Evolutionary conservation across 2,329 filamentous ascomycete genomes (phyloP), one percentile per base, ranked within the genome.

Genomic region (Fonsecaea multimorphosa): DNA sequence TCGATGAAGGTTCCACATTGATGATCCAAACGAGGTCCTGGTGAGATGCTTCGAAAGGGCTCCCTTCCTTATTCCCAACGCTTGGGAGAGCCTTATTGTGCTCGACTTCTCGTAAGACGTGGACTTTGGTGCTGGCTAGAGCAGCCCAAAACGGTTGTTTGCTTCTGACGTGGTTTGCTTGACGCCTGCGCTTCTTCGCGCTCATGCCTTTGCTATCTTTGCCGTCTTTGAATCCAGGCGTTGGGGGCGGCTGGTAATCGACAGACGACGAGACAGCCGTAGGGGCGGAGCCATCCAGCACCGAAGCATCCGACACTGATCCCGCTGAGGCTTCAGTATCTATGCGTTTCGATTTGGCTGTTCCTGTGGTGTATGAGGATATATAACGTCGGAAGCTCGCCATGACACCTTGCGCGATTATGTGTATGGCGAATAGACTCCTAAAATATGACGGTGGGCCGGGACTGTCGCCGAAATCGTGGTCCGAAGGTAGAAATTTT

Each of bases 121-220:
- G 94, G 76, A 97, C 93, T 84, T 97, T 97, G 75, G 93, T 97
- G 80, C 92, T 97, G 58, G 93, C 93, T 72, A 97, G 86, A 55
- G 93, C 93, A 70, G 93, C 92, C 93, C 93, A 97, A 70, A 97
- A 86, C 56, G 93, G 93, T 80, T 97, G 93, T 75, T 92, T 89
- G 76, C 92, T 91, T 77, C 93, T 86, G 71, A 96, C 92, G 78
- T 95, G 91, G 65, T 92, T 93, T 75, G 91, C 94, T 79, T 96
- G 92, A 80, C 95, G 94, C 80, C 91, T 88, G 80, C 91, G 90
- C 81, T 92, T 95, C 80, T 95, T 96, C 69, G 85, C 87, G 70
- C 79, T 81, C 75, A 87, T 81, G 80, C 86, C 75, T 78, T 80
- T 87, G 77, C n/a, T 54, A 19, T 85, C 84, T 78, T 81, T 87